Percentiles rank a stretch among this genome's conserved stretches.
phyloP scores from a whole-genome alignment of 2,329 filamentous ascomycete species.

The Fusarium sp. region DNA sequence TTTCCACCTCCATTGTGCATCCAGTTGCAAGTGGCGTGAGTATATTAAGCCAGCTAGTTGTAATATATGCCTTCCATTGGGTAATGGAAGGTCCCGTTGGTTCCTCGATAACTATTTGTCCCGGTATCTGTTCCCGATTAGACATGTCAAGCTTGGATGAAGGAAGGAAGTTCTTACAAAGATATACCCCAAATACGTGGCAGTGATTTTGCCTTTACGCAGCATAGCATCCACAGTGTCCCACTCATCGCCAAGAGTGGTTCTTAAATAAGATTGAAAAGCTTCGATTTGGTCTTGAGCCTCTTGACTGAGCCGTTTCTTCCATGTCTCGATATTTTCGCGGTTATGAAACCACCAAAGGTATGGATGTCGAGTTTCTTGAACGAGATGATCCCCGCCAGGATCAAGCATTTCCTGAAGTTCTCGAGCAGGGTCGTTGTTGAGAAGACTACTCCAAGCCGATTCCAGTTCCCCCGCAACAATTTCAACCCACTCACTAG shows the following conservation, averaged over 20 bases:
- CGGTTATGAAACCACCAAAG: not conserved
- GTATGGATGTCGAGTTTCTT: not conserved
- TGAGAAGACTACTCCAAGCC: not conserved
- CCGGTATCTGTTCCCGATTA: not conserved
- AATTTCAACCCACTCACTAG: rapidly evolving
- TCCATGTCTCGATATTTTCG: rapidly evolving
- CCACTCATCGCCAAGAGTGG: not conserved
- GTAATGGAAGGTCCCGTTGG: rapidly evolving
- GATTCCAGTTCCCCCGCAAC: not conserved
- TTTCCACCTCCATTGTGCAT: not conserved
- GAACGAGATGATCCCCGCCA: not conserved
- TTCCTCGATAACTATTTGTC: not conserved
- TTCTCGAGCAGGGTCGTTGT: not conserved
- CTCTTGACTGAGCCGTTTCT: rapidly evolving
- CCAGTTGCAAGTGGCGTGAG: not conserved
- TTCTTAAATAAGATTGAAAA: not conserved
- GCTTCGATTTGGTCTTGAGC: rapidly evolving
- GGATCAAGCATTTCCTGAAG: not conserved
- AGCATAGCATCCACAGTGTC: not conserved
- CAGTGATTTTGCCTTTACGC: not conserved
- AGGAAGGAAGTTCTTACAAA: not conserved
- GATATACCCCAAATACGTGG: rapidly evolving
- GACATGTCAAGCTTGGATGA: rapidly evolving
- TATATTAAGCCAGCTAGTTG: not conserved
- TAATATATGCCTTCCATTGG: not conserved